phyloP scores from a whole-genome alignment of 1,284 basidiomycete genomes.

The Pascua sp. region DNA sequence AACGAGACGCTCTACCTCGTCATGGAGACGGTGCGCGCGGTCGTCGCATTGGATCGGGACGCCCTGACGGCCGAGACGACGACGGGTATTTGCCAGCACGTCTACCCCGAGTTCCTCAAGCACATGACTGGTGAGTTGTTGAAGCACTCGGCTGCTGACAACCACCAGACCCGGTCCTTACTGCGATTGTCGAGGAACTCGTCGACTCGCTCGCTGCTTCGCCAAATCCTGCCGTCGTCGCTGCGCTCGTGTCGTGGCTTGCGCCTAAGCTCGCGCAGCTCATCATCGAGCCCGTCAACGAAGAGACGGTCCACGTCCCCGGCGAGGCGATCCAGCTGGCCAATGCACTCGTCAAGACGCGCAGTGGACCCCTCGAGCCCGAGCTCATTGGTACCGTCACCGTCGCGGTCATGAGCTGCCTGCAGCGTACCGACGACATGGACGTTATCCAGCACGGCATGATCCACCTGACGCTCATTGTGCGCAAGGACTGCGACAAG shows the following conservation, averaged over 20 bases:
- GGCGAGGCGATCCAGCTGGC: slow-evolving; percentile 76
- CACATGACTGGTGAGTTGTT: slow-evolving; percentile 67
- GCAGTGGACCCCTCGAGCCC: slow-evolving; percentile 63
- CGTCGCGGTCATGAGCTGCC: slow-evolving; percentile 66
- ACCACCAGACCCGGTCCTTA: slow-evolving; percentile 74
- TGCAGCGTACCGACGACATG: slow-evolving; percentile 69
- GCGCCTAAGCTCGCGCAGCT: slow-evolving; percentile 67
- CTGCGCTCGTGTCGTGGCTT: slow-evolving; percentile 63
- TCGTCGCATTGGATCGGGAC: slow-evolving; percentile 69
- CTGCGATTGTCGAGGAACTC: slow-evolving; percentile 80
- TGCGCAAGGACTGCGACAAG: slow-evolving; percentile 81
- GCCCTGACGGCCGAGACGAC: slow-evolving; percentile 66
- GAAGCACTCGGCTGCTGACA: slow-evolving; percentile 1
- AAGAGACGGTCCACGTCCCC: slow-evolving; percentile 65
- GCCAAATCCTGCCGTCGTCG: slow-evolving; percentile 31
- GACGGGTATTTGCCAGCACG: slow-evolving; percentile 60
- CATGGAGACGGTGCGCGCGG: slow-evolving; percentile 75
- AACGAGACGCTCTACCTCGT: slow-evolving; percentile 89
- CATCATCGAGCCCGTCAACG: slow-evolving; percentile 57
- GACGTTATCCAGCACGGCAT: slow-evolving; percentile 83
- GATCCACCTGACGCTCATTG: slow-evolving; percentile 71
- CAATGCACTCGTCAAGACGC: slow-evolving; percentile 65
- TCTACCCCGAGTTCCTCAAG: slow-evolving; percentile 75
- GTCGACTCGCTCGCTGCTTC: slow-evolving; percentile 65
- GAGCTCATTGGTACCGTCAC: slow-evolving; percentile 73